These are phyloP conservation scores for Thraustochytrium sp. DNA, from an alignment of 352 stramenopile species.

Conservation along the genomic window DNA sequence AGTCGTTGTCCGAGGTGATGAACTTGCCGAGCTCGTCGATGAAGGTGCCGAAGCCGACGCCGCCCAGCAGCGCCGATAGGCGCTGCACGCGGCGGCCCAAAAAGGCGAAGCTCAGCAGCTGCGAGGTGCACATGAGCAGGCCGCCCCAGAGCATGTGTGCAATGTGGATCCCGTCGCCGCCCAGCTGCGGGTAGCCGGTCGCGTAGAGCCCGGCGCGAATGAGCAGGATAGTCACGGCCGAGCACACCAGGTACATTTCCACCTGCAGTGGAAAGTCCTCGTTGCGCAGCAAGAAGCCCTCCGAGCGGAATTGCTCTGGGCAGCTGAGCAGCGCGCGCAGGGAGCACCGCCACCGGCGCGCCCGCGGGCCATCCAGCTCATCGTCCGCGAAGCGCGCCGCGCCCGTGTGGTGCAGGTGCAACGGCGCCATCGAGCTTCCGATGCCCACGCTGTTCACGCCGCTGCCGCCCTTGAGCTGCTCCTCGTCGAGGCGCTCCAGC, in stretches of 20 bases:
- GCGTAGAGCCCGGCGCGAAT: constrained; percentile 39
- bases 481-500: no score
- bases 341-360: neutral
- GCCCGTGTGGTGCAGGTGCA: no score
- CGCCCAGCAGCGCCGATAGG: constrained; percentile 9
- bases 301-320: neutral
- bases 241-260: constrained; percentile 45
- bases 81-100: constrained; percentile 12
- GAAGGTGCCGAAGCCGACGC: constrained; percentile 43
- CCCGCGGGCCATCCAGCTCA: no score
- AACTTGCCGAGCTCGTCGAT: constrained; percentile 45
- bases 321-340: neutral
- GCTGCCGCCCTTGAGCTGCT: no score
- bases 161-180: constrained; percentile 39
- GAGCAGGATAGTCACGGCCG: constrained; percentile 23
- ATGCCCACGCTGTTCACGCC: no score
- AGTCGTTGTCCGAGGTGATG: constrained; percentile 45
- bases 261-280: constrained; percentile 37
- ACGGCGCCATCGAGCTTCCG: no score
- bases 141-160: constrained; percentile 46
- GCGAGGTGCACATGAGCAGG: constrained; percentile 39
- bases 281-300: constrained; percentile 33
- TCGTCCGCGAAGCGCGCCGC: no score
- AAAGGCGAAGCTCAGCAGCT: constrained; percentile 35
- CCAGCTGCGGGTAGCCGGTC: constrained; percentile 41